Percentiles rank a stretch among this genome's conserved stretches.
Conservation (phyloP, 2,329 filamentous ascomycete species). For the Paracamarosporium sp. region DNA sequence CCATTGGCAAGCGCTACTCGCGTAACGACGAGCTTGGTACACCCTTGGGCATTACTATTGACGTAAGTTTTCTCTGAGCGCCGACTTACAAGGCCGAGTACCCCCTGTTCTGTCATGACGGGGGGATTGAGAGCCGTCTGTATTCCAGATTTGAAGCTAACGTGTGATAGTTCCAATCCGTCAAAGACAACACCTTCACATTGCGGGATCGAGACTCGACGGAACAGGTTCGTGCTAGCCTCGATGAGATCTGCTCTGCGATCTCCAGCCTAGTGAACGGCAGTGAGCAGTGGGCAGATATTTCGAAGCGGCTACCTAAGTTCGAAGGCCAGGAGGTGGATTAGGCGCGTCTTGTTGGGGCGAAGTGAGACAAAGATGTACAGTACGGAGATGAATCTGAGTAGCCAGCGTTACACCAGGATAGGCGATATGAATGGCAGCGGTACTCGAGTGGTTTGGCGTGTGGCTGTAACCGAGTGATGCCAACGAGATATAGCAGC, state of each 20-base stretch:
- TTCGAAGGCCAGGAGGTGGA: conserved; percentile 66
- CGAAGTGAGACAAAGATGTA: too few species aligned
- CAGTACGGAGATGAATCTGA: too few species aligned
- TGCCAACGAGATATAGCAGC: too few species aligned
- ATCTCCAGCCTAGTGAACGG: conserved; percentile 70
- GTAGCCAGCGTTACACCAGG: too few species aligned
- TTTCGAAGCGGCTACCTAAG: conserved; percentile 78
- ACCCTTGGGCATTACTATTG: conserved; percentile 89
- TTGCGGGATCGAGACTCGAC: conserved; percentile 87
- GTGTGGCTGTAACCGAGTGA: too few species aligned
- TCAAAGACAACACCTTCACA: conserved; percentile 86
- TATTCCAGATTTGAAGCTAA: conserved; percentile 9
- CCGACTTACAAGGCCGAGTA: neutral
- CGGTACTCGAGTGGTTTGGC: too few species aligned
- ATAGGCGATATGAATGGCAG: too few species aligned
- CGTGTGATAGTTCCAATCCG: conserved; percentile 73
- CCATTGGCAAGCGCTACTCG: conserved; percentile 87
- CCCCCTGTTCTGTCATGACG: neutral
- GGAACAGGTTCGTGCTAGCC: conserved; percentile 83
- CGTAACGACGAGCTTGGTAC: conserved; percentile 97
- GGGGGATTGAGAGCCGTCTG: neutral
- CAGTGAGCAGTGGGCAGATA: conserved; percentile 71
- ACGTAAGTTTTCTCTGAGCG: conserved; percentile 49
- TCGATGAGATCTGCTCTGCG: conserved; percentile 80
- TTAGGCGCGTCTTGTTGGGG: conserved; percentile 5